Base-by-base conservation (phyloP, 805 yeast species). In the Scheffersomyces spartinae region DNA sequence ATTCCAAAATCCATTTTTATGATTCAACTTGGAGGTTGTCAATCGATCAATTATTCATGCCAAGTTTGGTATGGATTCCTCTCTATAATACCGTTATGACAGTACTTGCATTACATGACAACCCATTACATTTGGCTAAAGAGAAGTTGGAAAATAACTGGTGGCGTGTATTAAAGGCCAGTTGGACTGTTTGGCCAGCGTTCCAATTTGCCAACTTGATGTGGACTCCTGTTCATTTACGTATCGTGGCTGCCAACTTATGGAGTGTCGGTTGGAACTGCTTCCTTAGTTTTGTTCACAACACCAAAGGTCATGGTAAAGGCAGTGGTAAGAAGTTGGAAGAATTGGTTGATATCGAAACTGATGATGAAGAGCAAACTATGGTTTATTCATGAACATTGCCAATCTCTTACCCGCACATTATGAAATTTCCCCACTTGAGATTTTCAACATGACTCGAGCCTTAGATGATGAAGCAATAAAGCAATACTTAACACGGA, bases 101-200 rank as follows among this genome's bases (percentile, higher is more conserved):
- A 0, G 19, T 71, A 3, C 46, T 86, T 60, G 91, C 83, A 43
- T 28, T 34, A 12, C 25, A 29, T n/a, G 64, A 67, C 9, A 55
- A 64, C 24, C 43, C 66, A 0, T 19, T 51, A 4, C 45, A 46
- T 0, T 57, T 56, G 13, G 56, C 74, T 9, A 42, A 47, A 26
- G 24, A 36, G 4, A 74, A 68, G 34, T 39, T 77, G 13, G 24
- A 50, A 3, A 51, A 58, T 9, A 71, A 74, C 31, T 72, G 72
- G 70, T 54, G 73, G 74, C 62, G 66, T 4, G 85, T 95, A 0
- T 50, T 86, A 21, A 46, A 59, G 17, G 63, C 80, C 10, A 86
- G 85, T 47, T 84, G 94, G 86, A 43, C 62, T 26, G 78, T 88
- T 8, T 91, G 97, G 98, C 97, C 97, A 0, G 50, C 71, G 0